A percentile compares a stretch with the other conserved stretches of the same genome.
These are phyloP conservation scores for Podospora anserina DNA, from an alignment of 495 filamentous ascomycete species.

Conservation along the genomic window DNA sequence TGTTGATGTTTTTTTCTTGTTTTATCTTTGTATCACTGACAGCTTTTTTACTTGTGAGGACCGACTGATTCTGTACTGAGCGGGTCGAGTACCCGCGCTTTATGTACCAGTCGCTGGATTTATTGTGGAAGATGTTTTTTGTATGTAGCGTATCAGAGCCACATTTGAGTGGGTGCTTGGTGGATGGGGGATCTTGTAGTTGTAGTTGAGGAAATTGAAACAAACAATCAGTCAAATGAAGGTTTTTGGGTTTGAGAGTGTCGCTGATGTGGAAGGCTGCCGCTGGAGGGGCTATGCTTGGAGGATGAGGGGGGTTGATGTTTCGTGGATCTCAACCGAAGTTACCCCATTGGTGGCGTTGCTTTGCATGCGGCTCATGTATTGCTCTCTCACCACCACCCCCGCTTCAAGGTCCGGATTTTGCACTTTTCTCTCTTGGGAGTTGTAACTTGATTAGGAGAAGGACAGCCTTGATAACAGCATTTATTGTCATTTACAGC, in stretches of 20 bases:
- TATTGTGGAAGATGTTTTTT: not conserved
- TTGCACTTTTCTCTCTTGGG: not conserved
- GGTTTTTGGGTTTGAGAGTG: too few relatives aligned
- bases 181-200: not conserved
- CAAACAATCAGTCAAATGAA: not conserved
- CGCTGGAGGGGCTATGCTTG: too few relatives aligned
- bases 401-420: not conserved
- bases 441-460: too few relatives aligned
- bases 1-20: not conserved
- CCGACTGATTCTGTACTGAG: not conserved
- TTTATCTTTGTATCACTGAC: not conserved
- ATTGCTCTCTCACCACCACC: not conserved
- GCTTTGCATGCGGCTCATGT: not conserved
- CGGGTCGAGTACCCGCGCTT: not conserved
- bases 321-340: slow-evolving; percentile 10
- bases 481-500: too few relatives aligned
- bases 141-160: not conserved
- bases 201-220: not conserved
- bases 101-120: not conserved
- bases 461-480: too few relatives aligned
- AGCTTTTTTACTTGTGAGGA: not conserved
- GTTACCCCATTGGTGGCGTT: slow-evolving; percentile 19
- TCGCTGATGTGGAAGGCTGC: too few relatives aligned
- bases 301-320: not conserved
- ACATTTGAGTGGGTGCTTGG: not conserved